Base-by-base conservation (phyloP, 73 alveolate genomes). In the Paraurostyla sp. region DNA sequence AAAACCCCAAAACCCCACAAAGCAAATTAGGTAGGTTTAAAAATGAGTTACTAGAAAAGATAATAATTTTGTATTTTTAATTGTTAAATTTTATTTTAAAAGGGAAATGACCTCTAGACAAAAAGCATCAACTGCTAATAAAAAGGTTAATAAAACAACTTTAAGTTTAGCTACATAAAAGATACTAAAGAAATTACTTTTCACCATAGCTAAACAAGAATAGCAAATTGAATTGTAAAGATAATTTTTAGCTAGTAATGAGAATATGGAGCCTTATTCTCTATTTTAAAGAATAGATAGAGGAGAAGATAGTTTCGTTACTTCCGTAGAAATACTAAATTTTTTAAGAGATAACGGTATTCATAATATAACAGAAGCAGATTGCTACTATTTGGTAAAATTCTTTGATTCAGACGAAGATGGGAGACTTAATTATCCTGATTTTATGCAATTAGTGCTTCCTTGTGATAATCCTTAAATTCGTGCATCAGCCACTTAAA, bases 371-470 rank as follows among this genome's bases (percentile, higher is more conserved):
- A 85, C 58, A 35, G 93, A 85, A 63, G 81, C 93, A 36, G 85
- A 85, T 40, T 50, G 87, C 71, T 85, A 85, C 71, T 85, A 85
- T 54, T 32, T 85, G 6, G 83, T 85, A 6, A 85, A 85, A 45
- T 85, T 85, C 56, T 89, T 52, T 42, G 95, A 89, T 49, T 23
- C 81, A 1, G 90, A 89, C 60, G 76, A 32, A 30, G 92, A 89
- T 38, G 92, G 91, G 0, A 38, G 76, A 0, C 80, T 89, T 40
- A 45, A 60, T 36, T 89, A 89, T 65, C 69, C 92, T 3, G 95
- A 89, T 63, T 89, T 89, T 75, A 48, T 89, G 63, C 63, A 82
- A 49, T 6, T 82, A 45, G 58, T 89, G 20, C 80, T 89, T 30
- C 95, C 95, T 0, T 65, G 89, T 43, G 90, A 65, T 22, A 63